Conservation (phyloP, 768 basidiomycete genomes). For the Tulasnella sp. region DNA sequence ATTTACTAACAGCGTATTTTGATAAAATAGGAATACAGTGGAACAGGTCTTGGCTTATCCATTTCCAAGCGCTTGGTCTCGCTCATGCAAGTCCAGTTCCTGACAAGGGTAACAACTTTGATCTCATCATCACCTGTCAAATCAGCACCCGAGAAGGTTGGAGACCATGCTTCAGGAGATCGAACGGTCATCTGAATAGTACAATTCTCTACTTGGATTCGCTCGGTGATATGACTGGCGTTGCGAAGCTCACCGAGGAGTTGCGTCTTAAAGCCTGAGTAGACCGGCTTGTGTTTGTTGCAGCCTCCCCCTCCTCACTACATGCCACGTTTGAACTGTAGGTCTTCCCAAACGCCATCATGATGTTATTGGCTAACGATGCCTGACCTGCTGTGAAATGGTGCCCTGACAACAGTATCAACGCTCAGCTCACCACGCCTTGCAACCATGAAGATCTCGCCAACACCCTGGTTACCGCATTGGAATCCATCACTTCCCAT, state of each 20-base stretch:
- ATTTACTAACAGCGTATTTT: constrained; percentile 20
- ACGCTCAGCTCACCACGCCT: constrained; percentile 88
- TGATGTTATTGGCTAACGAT: constrained; percentile 12
- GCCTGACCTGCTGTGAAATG: constrained; percentile 64
- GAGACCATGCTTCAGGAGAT: constrained; percentile 76
- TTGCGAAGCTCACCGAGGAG: constrained; percentile 67
- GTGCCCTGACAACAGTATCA: constrained; percentile 94
- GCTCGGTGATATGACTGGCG: constrained; percentile 61
- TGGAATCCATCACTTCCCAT: constrained; percentile 90
- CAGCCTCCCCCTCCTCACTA: constrained; percentile 31
- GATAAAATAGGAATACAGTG: constrained; percentile 78
- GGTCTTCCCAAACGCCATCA: constrained; percentile 29
- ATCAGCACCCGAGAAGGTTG: constrained; percentile 62
- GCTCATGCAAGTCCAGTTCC: constrained; percentile 98
- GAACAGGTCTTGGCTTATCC: constrained; percentile 90
- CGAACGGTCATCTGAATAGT: constrained; percentile 57
- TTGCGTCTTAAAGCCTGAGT: constrained; percentile 72
- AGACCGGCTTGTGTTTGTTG: neutral
- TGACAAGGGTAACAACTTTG: constrained; percentile 86
- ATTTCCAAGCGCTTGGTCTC: constrained; percentile 96
- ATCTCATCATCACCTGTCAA: constrained; percentile 89
- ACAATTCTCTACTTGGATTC: constrained; percentile 92
- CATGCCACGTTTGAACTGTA: constrained; percentile 66
- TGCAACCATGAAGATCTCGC: constrained; percentile 81
- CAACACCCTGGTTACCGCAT: constrained; percentile 83